Base-by-base conservation (phyloP, 2,329 filamentous ascomycete genomes). In the Pseudogymnoascus sp. region DNA sequence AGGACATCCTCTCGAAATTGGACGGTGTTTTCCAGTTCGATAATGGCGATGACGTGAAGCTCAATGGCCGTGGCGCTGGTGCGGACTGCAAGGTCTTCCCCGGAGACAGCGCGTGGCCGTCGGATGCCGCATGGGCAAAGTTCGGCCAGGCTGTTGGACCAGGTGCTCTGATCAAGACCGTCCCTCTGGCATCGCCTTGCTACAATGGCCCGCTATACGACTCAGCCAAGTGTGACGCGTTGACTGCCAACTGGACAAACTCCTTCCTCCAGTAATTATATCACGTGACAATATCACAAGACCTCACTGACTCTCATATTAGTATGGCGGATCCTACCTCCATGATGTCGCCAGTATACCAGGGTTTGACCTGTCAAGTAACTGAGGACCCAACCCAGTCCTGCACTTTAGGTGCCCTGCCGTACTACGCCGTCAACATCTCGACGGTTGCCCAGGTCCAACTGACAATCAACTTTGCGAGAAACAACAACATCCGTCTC, bases 301-400 rank as follows among this genome's bases (percentile, higher is more conserved):
- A 12, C 50, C 5, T 50, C 35, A 74, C 66, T 75, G 73, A 59
- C 65, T 76, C 65, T 73, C 74, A 56, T 67, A 56, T 67, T 70
- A 70, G 70, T 72, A 69, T 75, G 70, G 70, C 70, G 77, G 65
- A 68, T 62, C 66, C 65, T 75, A 80, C 62, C 79, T 75, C 69
- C 74, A 76, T 66, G 79, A 82, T 70, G 79, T 78, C 70, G 76
- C 79, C 28, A 80, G 79, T 69, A 71, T 82, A 59, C 79, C 80
- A 16, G 67, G 65, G 68, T 4, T 63, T 70, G 47, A 73, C 77
- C 0, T 82, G 76, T 65, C 73, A 71, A 62, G 56, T 69, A 64
- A 71, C 66, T n/a, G 73, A 74, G 63, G 73, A 77, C 66, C 74
- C 75, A 38, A 75, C 50, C n/a, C 28, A 59, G 37, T 63, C 40